Evolutionary conservation across 768 basidiomycete species (phyloP).

Genomic region (Leucogyrophana mollusca): DNA sequence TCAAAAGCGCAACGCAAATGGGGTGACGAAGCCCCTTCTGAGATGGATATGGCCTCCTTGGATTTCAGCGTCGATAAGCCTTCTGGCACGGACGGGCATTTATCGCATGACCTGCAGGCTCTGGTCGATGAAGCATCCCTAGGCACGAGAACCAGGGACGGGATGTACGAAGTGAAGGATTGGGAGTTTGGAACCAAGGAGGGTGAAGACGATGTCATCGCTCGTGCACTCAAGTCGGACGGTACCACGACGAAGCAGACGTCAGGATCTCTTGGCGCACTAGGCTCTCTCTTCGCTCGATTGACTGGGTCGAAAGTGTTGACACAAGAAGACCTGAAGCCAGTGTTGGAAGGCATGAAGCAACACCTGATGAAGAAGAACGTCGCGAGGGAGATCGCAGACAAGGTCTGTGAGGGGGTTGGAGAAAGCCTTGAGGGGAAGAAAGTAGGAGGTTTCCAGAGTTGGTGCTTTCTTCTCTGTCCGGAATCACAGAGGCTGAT

Average conservation of each 20-base stretch:
- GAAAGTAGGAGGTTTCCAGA: slow-evolving; percentile 87
- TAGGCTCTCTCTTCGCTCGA: slow-evolving; percentile 81
- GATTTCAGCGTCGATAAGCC: slow-evolving; percentile 77
- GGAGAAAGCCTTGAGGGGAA: slow-evolving; percentile 87
- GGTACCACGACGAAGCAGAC: slow-evolving; percentile 33
- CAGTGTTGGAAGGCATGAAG: slow-evolving; percentile 92
- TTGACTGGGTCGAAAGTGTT: slow-evolving; percentile 84
- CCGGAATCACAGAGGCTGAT: slow-evolving; percentile 5
- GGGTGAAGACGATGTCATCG: slow-evolving; percentile 52
- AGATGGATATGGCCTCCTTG: slow-evolving; percentile 88
- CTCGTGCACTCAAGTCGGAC: slow-evolving; percentile 52
- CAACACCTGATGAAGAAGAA: slow-evolving; percentile 99
- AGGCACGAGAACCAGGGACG: slow-evolving; percentile 73
- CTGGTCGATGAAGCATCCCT: slow-evolving; percentile 72
- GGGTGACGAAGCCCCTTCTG: slow-evolving; percentile 79
- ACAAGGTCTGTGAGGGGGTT: slow-evolving; percentile 94
- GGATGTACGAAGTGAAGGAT: slow-evolving; percentile 74
- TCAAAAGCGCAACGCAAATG: slow-evolving; percentile 85
- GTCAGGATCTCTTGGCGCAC: slow-evolving; percentile 52
- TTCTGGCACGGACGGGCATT: slow-evolving; percentile 21
- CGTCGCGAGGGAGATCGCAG: slow-evolving; percentile 93
- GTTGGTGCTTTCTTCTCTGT: slow-evolving; percentile 41
- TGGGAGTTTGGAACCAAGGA: slow-evolving; percentile 70
- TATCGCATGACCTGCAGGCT: slow-evolving; percentile 52
- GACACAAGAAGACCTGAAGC: slow-evolving; percentile 79